Evolutionary conservation across 768 basidiomycete species (phyloP), one percentile per base, ranked within the genome.

Genomic region (Tricholoma sp.): DNA sequence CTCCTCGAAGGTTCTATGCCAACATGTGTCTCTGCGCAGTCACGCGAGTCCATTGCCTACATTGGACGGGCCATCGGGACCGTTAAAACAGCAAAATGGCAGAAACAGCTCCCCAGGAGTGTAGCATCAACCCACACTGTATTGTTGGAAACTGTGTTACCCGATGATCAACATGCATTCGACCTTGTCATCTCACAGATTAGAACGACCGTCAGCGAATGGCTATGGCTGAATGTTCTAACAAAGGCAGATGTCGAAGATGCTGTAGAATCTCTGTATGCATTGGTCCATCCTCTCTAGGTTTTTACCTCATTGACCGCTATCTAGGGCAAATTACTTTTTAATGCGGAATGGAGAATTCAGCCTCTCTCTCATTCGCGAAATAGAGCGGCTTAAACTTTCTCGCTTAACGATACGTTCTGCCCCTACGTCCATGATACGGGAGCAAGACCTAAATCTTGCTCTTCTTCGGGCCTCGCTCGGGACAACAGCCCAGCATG

Each of bases 211-310:
- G 82, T 95, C 51, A 89, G 92, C 66, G 94, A 97, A 76, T 97
- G 94, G 93, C 75, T 97, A 1, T 97, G 94, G 94, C 70, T 84
- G 20, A 92, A 94, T 64, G 87, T 96, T 36, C 75, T 97, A 52
- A 95, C 92, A 2, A 80, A 80, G 63, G 81, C 83, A 61, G 91
- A 94, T 59, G 87, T 95, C 0, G 86, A 89, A 59, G 88, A 88
- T 20, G 88, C 93, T 0, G 83, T 96, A 17, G 84, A 94, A 62
- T 89, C 91, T 11, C 67, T 95, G 93, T 94, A 70, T 67, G 90
- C 72, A 0, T 18, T 32, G 53, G 33, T 37, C 31, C 32, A 41
- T 44, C 48, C 39, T 54, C 18, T 45, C n/a, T 9, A 49, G 11
- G 29, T 31, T 9, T 29, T 8, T 17, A 32, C 15, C 47, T 32